Evolutionary conservation across 2,329 filamentous ascomycete genomes (phyloP).

Genomic region (Fusarium guadeloupense): DNA sequence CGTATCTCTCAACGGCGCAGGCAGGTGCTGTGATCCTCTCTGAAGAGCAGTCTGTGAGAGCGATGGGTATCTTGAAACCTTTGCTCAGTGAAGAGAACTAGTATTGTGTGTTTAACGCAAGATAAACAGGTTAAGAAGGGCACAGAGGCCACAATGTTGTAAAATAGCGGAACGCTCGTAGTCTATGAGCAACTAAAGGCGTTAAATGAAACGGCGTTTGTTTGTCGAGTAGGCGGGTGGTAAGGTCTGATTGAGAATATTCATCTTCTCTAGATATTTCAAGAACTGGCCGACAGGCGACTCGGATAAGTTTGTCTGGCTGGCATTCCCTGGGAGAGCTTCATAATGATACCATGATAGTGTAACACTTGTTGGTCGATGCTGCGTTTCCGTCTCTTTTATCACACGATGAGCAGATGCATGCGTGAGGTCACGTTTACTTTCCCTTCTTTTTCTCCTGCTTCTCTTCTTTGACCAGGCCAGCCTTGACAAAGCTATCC

Average conservation of each 20-base stretch:
- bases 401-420: background rate
- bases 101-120: background rate
- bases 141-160: conserved; percentile 9
- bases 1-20: conserved; percentile 87
- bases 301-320: conserved; percentile 18
- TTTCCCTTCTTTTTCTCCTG: conserved; percentile 48
- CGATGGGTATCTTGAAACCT: conserved; percentile 73
- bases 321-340: conserved; percentile 33
- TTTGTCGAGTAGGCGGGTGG: conserved; percentile 2
- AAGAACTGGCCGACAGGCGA: conserved; percentile 4
- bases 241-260: background rate
- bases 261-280: conserved; percentile 6
- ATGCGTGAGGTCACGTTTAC: conserved; percentile 22
- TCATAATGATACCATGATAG: conserved; percentile 41
- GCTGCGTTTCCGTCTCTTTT: conserved; percentile 1
- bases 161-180: conserved; percentile 19
- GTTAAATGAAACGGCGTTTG: conserved; percentile 28
- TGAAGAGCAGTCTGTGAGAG: conserved; percentile 76
- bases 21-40: conserved; percentile 90
- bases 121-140: background rate
- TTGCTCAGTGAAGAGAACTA: conserved; percentile 53
- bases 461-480: conserved; percentile 65
- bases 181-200: conserved; percentile 14
- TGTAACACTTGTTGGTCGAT: conserved; percentile 26
- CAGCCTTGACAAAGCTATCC: conserved; percentile 83